Evolutionary conservation across 345 rosid genomes (phyloP).

Genomic region (Rhodamnia rubescens): DNA sequence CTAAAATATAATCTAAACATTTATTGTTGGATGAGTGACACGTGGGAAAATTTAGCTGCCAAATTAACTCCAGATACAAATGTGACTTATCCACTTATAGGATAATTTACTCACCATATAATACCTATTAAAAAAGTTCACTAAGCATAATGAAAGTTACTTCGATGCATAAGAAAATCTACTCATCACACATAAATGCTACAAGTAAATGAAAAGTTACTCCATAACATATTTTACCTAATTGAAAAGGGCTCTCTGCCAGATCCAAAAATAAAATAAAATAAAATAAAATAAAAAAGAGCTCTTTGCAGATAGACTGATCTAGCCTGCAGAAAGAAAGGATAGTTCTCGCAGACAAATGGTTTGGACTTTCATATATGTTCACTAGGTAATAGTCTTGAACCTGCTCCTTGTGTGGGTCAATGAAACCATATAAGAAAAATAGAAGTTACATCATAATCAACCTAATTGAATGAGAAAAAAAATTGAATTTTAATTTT

Average conservation of each 20-base stretch:
- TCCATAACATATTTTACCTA: not conserved
- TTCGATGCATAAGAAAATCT: not conserved
- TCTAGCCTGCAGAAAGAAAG: not conserved
- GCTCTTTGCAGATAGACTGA: not conserved
- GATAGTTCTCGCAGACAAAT: too few relatives aligned
- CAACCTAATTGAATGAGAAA: not conserved
- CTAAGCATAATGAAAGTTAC: not conserved
- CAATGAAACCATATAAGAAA: not conserved
- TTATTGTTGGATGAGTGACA: not conserved
- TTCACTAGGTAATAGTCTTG: not conserved
- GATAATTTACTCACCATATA: rapidly evolving
- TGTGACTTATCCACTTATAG: not conserved
- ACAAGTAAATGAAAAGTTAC: not conserved
- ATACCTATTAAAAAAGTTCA: not conserved
- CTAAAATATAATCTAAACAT: too few relatives aligned
- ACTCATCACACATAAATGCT: not conserved
- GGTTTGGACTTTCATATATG: too few relatives aligned
- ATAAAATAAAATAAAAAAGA: not conserved
- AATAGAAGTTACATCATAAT: not conserved
- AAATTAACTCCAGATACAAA: not conserved
- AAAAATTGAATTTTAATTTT: too few relatives aligned
- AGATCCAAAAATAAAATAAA: too few relatives aligned
- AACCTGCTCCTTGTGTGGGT: not conserved
- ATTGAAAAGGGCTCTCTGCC: not conserved
- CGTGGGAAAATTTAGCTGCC: not conserved